phyloP scores from a whole-genome alignment of 31 red algal species.

The Porphyra umbilicalis region DNA sequence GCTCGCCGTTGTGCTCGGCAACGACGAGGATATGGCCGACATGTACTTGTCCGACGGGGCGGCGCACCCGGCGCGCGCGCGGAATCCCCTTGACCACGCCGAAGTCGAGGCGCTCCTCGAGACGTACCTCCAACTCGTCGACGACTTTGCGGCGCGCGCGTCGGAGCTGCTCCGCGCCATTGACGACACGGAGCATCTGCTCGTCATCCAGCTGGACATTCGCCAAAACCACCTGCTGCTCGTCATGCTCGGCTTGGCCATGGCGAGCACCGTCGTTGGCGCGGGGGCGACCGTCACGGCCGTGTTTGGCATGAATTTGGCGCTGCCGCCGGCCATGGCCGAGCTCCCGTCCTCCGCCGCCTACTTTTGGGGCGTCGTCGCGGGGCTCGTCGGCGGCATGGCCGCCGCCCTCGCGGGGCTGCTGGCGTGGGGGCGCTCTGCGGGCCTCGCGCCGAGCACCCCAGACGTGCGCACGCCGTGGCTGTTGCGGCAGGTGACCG shows the following conservation, averaged over 20 bases:
- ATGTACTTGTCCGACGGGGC: constrained; percentile 81
- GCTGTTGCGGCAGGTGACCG: not conserved
- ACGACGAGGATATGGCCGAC: constrained; percentile 77
- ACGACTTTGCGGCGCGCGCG: constrained; percentile 39
- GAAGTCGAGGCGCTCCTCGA: constrained; percentile 79
- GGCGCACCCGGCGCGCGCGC: constrained; percentile 3
- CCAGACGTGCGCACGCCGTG: not conserved
- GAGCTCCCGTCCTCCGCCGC: constrained; percentile 25
- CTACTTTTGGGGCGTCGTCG: constrained; percentile 39
- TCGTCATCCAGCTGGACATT: constrained; percentile 71
- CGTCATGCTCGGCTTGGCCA: constrained; percentile 43
- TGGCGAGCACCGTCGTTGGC: constrained; percentile 19
- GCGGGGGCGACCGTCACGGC: constrained; percentile 36
- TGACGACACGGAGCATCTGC: constrained; percentile 69
- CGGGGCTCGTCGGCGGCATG: not conserved
- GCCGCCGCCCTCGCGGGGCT: not conserved
- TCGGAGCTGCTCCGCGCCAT: constrained; percentile 43
- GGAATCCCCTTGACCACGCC: constrained; percentile 75
- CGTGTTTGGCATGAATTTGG: constrained; percentile 75
- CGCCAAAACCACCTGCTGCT: constrained; percentile 63
- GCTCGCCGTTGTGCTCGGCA: constrained; percentile 44
- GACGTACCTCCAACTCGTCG: constrained; percentile 64
- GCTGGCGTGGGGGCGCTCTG: not conserved
- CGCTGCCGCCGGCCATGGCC: constrained; percentile 27
- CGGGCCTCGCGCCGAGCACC: not conserved